phyloP scores from a whole-genome alignment of 2,329 filamentous ascomycete genomes.

The Helotiales sp. region DNA sequence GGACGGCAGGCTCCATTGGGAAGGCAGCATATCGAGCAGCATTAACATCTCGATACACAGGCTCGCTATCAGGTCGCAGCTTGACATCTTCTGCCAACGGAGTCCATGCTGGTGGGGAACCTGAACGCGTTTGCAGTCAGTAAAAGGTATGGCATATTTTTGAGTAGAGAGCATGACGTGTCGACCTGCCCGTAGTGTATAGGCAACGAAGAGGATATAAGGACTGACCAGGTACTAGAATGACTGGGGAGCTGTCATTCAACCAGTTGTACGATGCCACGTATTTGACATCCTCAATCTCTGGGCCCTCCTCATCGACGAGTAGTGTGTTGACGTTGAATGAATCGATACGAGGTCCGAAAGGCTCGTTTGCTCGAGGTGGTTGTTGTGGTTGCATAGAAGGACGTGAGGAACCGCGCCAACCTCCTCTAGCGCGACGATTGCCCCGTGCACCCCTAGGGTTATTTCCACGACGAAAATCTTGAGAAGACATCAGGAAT shows the following conservation, averaged over 20 bases:
- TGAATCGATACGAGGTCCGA: conserved; percentile 20
- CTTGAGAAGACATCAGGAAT: background rate
- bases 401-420: background rate
- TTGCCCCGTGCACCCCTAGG: background rate
- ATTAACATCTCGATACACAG: conserved; percentile 43
- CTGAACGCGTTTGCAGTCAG: conserved; percentile 33
- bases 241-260: conserved; percentile 36
- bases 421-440: background rate
- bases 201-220: background rate
- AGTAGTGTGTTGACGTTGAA: conserved; percentile 19
- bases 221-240: conserved; percentile 46
- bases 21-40: conserved; percentile 41
- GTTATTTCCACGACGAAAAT: background rate
- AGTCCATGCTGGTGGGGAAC: conserved; percentile 51
- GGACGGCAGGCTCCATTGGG: conserved; percentile 43
- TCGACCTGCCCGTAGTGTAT: background rate
- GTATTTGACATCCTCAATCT: conserved; percentile 42
- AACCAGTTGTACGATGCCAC: conserved; percentile 56
- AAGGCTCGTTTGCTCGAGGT: conserved; percentile 1
- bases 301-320: conserved; percentile 26
- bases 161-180: background rate
- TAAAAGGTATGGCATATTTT: too few species aligned
- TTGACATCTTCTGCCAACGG: conserved; percentile 38
- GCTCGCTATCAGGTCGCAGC: conserved; percentile 44
- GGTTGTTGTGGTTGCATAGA: background rate